A percentile compares a stretch with the other conserved stretches of the same genome.
Conservation (phyloP, 164 flowering plant genomes). For the Dillenia turbinata region DNA sequence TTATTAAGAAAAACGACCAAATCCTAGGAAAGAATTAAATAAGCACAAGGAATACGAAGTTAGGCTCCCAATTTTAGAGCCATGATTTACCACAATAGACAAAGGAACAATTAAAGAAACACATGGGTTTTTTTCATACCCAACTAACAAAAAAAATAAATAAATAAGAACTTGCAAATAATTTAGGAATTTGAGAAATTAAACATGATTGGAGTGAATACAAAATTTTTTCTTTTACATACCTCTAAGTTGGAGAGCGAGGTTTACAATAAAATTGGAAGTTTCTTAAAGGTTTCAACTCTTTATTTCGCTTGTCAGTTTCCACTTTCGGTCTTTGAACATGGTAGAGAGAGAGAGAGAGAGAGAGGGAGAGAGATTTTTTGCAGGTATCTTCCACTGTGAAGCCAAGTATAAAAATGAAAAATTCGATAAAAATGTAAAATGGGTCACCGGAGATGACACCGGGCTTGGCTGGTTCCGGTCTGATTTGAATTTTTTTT, state of each 20-base stretch:
- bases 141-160: neutral
- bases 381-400: slow-evolving; percentile 22
- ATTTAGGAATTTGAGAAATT: too few species aligned
- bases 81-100: neutral
- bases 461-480: too few species aligned
- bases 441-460: too few species aligned
- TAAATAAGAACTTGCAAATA: too few species aligned
- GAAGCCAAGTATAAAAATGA: slow-evolving; percentile 8
- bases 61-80: neutral
- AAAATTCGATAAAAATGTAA: neutral
- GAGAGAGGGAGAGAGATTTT: slow-evolving; percentile 10
- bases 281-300: neutral
- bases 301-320: neutral
- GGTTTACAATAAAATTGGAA: slow-evolving; percentile 4
- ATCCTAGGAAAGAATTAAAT: neutral
- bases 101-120: neutral
- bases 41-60: neutral
- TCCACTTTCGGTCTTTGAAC: too few species aligned
- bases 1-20: neutral
- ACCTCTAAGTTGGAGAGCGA: slow-evolving; percentile 14
- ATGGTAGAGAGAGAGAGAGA: slow-evolving; percentile 2
- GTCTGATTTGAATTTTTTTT: too few species aligned
- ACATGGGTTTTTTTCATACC: too few species aligned
- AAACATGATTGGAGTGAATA: neutral
- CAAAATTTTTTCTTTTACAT: neutral